Conservation (phyloP, 139 green algal genomes). For the Edaphochlamys debaryana region DNA sequence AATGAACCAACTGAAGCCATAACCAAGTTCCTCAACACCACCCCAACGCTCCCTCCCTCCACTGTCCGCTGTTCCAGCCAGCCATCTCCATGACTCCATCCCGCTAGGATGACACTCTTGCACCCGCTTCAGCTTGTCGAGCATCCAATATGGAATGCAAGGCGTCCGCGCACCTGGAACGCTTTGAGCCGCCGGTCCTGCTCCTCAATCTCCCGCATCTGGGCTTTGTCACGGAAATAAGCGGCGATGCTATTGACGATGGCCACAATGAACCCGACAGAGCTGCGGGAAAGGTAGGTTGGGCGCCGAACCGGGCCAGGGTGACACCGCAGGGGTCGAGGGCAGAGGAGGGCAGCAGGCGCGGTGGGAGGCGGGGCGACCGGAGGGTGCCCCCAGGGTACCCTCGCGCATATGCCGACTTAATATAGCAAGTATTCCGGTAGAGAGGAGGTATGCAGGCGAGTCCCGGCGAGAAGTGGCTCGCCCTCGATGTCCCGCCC, state of each 20-base stretch:
- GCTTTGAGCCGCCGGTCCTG: conserved; percentile 39
- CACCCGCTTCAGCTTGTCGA: no score
- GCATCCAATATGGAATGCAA: not conserved
- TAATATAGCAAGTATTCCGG: no score
- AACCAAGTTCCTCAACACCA: not conserved
- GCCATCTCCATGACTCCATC: no score
- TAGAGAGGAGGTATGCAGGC: not conserved
- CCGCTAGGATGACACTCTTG: no score
- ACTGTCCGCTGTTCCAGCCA: no score
- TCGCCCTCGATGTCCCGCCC: not conserved
- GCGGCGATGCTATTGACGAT: conserved; percentile 22
- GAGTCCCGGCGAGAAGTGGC: not conserved
- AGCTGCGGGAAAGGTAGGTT: no score
- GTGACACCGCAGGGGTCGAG: not conserved
- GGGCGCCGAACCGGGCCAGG: no score
- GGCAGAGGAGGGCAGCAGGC: not conserved
- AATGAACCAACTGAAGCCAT: not conserved
- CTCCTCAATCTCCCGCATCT: conserved; percentile 24
- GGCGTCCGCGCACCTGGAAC: conserved; percentile 19
- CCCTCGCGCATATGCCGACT: not conserved
- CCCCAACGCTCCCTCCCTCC: not conserved
- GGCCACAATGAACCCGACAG: conserved; percentile 26
- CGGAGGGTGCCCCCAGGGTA: not conserved
- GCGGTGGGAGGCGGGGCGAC: not conserved
- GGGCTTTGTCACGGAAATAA: conserved; percentile 27